These are phyloP conservation scores for Ceratocystiopsis minuta DNA, from an alignment of 2,329 filamentous ascomycete genomes.

Conservation along the genomic window DNA sequence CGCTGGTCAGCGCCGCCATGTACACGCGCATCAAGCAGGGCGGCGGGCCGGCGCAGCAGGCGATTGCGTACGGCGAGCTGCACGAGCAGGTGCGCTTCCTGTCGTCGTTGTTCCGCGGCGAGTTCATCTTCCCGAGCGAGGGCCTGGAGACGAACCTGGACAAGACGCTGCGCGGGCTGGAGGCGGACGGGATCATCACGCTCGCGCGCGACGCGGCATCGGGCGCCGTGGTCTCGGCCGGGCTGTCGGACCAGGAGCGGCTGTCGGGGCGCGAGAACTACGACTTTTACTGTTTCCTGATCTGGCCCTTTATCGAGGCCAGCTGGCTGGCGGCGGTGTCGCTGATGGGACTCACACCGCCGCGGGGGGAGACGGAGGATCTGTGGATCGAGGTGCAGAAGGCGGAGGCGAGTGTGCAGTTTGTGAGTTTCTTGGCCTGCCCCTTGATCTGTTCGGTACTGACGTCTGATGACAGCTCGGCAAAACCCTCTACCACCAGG, in stretches of 20 bases:
- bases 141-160: slow-evolving; percentile 66
- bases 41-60: slow-evolving; percentile 65
- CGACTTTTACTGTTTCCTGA: slow-evolving; percentile 96
- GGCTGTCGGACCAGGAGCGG: slow-evolving; percentile 60
- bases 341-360: slow-evolving; percentile 70
- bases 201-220: slow-evolving; percentile 38
- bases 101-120: slow-evolving; percentile 81
- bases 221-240: slow-evolving; percentile 45
- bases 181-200: slow-evolving; percentile 59
- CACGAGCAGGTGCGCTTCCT: slow-evolving; percentile 71
- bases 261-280: slow-evolving; percentile 76
- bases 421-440: slow-evolving; percentile 31
- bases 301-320: slow-evolving; percentile 96
- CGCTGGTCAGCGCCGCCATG: slow-evolving; percentile 74
- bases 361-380: slow-evolving; percentile 36
- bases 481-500: slow-evolving; percentile 94
- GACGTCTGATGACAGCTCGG: slow-evolving; percentile 40
- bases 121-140: slow-evolving; percentile 90
- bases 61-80: slow-evolving; percentile 57
- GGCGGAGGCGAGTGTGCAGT: slow-evolving; percentile 64
- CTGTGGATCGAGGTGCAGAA: slow-evolving; percentile 64
- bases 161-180: slow-evolving; percentile 58
- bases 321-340: slow-evolving; percentile 83
- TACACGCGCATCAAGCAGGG: slow-evolving; percentile 84
- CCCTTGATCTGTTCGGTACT: background rate